A percentile compares a stretch with the other conserved stretches of the same genome.
phyloP scores from a whole-genome alignment of 2,329 filamentous ascomycete species.

The Lojkania enalia region DNA sequence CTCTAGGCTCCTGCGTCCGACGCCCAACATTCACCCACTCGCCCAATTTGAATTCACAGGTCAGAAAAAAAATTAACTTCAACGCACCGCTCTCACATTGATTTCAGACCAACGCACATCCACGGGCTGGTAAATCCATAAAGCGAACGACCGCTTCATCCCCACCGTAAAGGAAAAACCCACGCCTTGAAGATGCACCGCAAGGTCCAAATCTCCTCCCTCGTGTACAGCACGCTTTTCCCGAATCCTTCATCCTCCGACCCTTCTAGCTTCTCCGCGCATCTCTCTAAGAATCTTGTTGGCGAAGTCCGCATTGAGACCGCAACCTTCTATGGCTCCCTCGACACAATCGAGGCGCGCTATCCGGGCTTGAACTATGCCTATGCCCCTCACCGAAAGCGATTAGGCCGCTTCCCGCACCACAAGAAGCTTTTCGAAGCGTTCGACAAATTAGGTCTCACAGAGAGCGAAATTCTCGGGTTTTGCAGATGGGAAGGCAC shows the following conservation, averaged over 20 bases:
- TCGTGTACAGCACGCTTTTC: conserved; percentile 76
- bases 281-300: conserved; percentile 72
- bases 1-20: too few species aligned
- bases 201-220: conserved; percentile 66
- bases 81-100: conserved; percentile 7
- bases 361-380: conserved; percentile 82
- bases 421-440: conserved; percentile 75
- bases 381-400: conserved; percentile 71
- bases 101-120: conserved; percentile 2
- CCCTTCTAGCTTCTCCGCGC: conserved; percentile 69
- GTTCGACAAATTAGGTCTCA: conserved; percentile 71
- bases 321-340: conserved; percentile 75
- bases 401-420: conserved; percentile 76
- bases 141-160: too few species aligned
- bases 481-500: conserved; percentile 84
- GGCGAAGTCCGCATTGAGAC: conserved; percentile 79
- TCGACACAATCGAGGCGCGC: conserved; percentile 78
- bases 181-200: conserved; percentile 67
- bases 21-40: neutral
- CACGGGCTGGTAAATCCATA: too few species aligned
- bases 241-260: conserved; percentile 69
- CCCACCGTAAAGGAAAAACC: too few species aligned
- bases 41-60: too few species aligned
- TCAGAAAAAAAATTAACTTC: too few species aligned
- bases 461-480: conserved; percentile 68